Conservation (phyloP, 371 early-diverging fungal genomes). For the Apophysomyces trapeziformis region DNA sequence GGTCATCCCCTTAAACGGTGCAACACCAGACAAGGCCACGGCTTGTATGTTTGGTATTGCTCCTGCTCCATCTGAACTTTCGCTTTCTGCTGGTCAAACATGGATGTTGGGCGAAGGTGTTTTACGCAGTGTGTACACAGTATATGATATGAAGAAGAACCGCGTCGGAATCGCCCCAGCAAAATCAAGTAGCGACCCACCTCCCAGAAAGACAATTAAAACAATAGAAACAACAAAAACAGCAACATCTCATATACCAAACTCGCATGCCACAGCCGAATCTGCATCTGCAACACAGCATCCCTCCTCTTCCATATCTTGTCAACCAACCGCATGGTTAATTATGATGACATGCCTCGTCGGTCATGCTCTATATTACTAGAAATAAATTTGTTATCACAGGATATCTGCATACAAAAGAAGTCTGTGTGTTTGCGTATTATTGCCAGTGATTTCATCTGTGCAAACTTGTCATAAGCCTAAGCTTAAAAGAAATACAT, state of each 20-base stretch:
- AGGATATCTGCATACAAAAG: no score
- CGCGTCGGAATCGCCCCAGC: constrained; percentile 35
- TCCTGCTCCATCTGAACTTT: neutral
- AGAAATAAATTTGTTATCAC: no score
- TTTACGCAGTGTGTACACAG: constrained; percentile 34
- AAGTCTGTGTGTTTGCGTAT: no score
- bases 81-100: constrained; percentile 2
- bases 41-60: constrained; percentile 38
- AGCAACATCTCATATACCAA: neutral
- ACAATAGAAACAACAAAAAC: neutral
- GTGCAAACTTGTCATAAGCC: neutral
- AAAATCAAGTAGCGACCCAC: neutral
- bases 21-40: constrained; percentile 22
- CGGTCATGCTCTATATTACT: no score
- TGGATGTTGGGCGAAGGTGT: constrained; percentile 41
- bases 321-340: no score
- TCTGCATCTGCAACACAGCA: no score
- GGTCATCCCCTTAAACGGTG: constrained; percentile 31
- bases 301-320: no score
- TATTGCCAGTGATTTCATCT: neutral
- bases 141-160: constrained; percentile 33
- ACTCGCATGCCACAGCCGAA: no score
- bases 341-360: no score
- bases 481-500: neutral
- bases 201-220: neutral